These are phyloP conservation scores for Naganishia albida DNA, from an alignment of 1,284 basidiomycete genomes.

Conservation along the genomic window DNA sequence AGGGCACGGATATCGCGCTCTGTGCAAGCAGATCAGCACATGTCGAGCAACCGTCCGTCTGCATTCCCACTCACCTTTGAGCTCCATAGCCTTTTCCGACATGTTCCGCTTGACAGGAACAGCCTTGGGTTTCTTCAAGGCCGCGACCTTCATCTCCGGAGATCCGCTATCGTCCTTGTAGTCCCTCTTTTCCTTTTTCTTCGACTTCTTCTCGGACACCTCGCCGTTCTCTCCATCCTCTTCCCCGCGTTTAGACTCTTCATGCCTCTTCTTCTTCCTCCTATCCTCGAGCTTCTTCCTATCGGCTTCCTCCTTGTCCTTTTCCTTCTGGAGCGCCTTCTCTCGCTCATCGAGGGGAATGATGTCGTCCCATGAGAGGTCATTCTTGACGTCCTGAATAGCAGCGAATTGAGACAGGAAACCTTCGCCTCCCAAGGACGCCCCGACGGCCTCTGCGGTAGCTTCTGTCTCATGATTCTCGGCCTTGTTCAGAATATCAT, in stretches of 20 bases:
- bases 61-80: constrained; percentile 62
- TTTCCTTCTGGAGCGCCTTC: constrained; percentile 78
- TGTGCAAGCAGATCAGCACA: constrained; percentile 32
- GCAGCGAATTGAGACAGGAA: constrained; percentile 95
- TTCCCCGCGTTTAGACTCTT: constrained; percentile 9
- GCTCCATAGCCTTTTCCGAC: constrained; percentile 88
- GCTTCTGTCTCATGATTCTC: constrained; percentile 95
- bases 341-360: constrained; percentile 91
- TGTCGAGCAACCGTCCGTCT: neutral
- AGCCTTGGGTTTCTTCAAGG: constrained; percentile 39
- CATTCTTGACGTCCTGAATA: constrained; percentile 96
- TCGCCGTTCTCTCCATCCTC: constrained; percentile 70
- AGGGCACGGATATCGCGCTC: constrained; percentile 95
- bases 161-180: constrained; percentile 69
- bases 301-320: constrained; percentile 58
- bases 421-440: constrained; percentile 92
- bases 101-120: constrained; percentile 62
- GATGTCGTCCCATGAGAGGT: constrained; percentile 98
- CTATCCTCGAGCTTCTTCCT: constrained; percentile 51
- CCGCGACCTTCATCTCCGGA: constrained; percentile 49
- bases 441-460: constrained; percentile 74
- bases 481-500: constrained; percentile 94
- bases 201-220: constrained; percentile 77
- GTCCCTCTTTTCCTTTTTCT: constrained; percentile 54
- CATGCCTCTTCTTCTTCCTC: constrained; percentile 60